Base-by-base conservation (phyloP, 2,329 filamentous ascomycete species). In the Fusarium sp. region DNA sequence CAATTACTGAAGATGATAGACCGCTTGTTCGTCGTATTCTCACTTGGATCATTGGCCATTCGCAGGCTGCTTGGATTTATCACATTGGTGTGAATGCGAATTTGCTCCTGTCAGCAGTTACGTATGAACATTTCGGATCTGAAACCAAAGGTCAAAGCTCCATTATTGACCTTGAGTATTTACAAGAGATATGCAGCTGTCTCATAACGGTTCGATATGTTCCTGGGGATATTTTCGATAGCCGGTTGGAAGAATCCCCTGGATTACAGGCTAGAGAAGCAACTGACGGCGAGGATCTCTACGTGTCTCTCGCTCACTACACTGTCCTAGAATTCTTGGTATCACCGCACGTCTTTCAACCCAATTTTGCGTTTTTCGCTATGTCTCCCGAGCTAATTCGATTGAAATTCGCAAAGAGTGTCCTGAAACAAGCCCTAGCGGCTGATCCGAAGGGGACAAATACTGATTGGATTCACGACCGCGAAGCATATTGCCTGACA, bases 231-330 rank as follows among this genome's bases (percentile, higher is more conserved):
- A n/a, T 27, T 6, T 52, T 36, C 17, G 25, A 27, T 45, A 7
- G 5, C 17, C 12, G 1, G 3, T 1, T 13, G 2, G 42, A 14
- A 6, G 25, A 27, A 4, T 12, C 47, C 15, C 1, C 31, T 3
- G 22, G 17, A 25, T 12, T 27, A 10, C 22, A 52, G 12, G 4
- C 31, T 3, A n/a, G 1, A 27, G 22, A 25, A 15, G 6, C 12
- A 1, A 15, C 17, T 27, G 17, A 11, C 9, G 47, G 18, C 0
- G 4, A 36, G 3, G 22, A 52, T 7, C 17, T 52, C 6, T 36
- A 52, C 13, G 22, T 52, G 2, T 52, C 49, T 27, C 22, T 52
- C 3, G 17, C 49, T 20, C 49, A 52, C 17, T 36, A 36, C 17
- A 52, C 31, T 8, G 47, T 36, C 1, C 9, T 52, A 6, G 49